Evolutionary conservation across 495 filamentous ascomycete species (phyloP).

Genomic region (Lasiosphaeria hispida): DNA sequence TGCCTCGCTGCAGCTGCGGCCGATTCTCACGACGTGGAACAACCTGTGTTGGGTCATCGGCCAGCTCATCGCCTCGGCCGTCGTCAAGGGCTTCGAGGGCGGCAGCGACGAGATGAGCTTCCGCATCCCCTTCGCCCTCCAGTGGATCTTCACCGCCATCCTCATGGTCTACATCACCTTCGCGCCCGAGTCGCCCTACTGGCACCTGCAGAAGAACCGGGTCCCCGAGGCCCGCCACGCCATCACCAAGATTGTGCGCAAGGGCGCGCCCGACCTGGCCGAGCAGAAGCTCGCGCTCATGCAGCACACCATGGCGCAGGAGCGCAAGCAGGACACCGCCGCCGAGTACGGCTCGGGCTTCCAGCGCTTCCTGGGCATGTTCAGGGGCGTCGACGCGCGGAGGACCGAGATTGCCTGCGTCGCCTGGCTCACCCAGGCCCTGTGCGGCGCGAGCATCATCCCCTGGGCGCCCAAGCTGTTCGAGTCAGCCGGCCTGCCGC

Average conservation of each 20-base stretch:
- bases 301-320: conserved; percentile 61
- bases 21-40: conserved; percentile 64
- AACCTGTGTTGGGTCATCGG: conserved; percentile 71
- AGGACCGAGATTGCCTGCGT: conserved; percentile 69
- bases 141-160: conserved; percentile 67
- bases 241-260: conserved; percentile 54
- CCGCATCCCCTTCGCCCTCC: conserved; percentile 59
- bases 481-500: conserved; percentile 61
- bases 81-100: conserved; percentile 52
- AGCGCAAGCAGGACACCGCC: conserved; percentile 41
- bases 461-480: conserved; percentile 70
- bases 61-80: conserved; percentile 59
- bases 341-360: conserved; percentile 51
- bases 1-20: conserved; percentile 51
- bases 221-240: conserved; percentile 45
- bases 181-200: conserved; percentile 76
- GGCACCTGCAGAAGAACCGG: conserved; percentile 62
- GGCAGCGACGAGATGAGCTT: conserved; percentile 57
- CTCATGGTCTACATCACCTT: conserved; percentile 60
- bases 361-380: conserved; percentile 50
- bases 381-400: conserved; percentile 62
- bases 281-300: conserved; percentile 67
- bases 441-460: conserved; percentile 67
- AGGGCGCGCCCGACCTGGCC: conserved; percentile 47
- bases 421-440: conserved; percentile 68